These are phyloP conservation scores for Ananas comosus DNA, from an alignment of 176 grass and related monocot species.

Conservation along the genomic window DNA sequence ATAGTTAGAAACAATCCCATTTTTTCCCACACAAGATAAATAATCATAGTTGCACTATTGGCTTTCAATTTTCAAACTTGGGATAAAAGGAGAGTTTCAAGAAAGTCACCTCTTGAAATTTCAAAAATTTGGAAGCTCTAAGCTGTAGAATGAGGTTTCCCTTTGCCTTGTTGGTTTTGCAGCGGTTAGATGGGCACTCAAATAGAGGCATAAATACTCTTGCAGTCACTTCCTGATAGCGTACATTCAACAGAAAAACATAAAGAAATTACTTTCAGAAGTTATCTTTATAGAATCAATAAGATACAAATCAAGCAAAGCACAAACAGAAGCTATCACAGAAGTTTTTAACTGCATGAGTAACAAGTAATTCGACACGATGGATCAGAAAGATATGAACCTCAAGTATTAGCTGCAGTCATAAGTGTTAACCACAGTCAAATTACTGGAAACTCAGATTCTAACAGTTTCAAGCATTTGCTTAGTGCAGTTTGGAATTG, in stretches of 20 bases:
- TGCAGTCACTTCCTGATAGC: slow-evolving; percentile 92
- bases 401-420: too few relatives aligned
- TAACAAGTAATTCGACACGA: too few relatives aligned
- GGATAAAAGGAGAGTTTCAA: background rate
- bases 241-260: slow-evolving; percentile 12
- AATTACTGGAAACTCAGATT: too few relatives aligned
- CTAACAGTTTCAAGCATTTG: too few relatives aligned
- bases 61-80: background rate
- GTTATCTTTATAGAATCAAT: background rate
- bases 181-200: slow-evolving; percentile 87
- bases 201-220: slow-evolving; percentile 93
- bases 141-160: slow-evolving; percentile 95
- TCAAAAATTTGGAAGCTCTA: slow-evolving; percentile 92
- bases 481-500: too few relatives aligned
- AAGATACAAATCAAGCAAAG: background rate
- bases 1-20: too few relatives aligned
- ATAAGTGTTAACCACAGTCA: too few relatives aligned
- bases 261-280: slow-evolving; percentile 4
- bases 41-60: background rate
- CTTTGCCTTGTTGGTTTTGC: slow-evolving; percentile 85
- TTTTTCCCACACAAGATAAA: background rate
- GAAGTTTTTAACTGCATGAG: too few relatives aligned
- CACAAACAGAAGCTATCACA: background rate
- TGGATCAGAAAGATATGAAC: too few relatives aligned
- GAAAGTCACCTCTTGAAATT: slow-evolving; percentile 86